Base-by-base conservation (phyloP, 2,329 filamentous ascomycete genomes). In the Leptodontidium sp. region DNA sequence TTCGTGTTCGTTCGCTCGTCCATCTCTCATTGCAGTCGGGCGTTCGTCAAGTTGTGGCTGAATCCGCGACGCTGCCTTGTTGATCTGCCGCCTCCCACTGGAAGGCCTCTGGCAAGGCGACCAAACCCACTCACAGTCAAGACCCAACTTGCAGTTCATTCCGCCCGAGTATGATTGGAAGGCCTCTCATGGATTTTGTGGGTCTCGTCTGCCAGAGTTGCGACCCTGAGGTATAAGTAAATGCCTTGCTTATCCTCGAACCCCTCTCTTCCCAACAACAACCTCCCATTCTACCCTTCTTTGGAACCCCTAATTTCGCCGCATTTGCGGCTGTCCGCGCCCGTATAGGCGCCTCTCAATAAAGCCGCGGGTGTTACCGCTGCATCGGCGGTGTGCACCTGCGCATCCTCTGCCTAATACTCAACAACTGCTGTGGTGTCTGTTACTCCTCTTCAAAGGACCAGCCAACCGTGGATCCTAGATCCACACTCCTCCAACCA, bases 311-410 rank as follows among this genome's bases (percentile, higher is more conserved):
- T 17, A n/a, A 17, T 21, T 21, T 53, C 47, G 57, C 65, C 68
- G 68, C 65, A 45, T 24, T 52, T 24, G 68, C 68, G 68, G 68
- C 63, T 64, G 32, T 40, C 26, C 1, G 59, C 63, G 66, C 68
- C 65, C 63, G 26, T 11, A 68, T 38, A 71, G 66, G 67, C 68
- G 64, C 61, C 61, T 59, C 47, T 40, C 32, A 57, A 15, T 57
- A 45, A 38, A 52, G 53, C 35, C 53, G 66, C 69, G 64, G 66
- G 69, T 68, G 67, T 65, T 50, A 66, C 69, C 69, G 69, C 69
- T 69, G 50, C 65, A 61, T 35, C 11, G 26, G 67, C 61, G 69
- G 67, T 66, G 61, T 65, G 67, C 67, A 67, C 67, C 67, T 67
- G 67, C 66, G 53, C 65, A 63, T 35, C 57, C 43, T 43, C 29